These are phyloP conservation scores for Colletotrichum camelliae DNA, from an alignment of 2,329 filamentous ascomycete species.

Conservation along the genomic window DNA sequence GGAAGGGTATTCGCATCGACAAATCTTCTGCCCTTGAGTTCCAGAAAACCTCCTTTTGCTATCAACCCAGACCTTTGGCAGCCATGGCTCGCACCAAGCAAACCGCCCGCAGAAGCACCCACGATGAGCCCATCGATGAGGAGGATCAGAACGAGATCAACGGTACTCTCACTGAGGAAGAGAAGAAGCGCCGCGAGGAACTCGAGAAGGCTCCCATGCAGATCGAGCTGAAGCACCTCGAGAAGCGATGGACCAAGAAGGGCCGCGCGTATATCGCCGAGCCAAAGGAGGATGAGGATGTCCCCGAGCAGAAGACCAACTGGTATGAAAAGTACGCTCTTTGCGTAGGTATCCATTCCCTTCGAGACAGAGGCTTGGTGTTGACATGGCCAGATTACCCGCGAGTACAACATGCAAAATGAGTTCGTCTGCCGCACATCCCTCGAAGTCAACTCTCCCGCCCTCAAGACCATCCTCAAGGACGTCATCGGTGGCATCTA, in stretches of 20 bases:
- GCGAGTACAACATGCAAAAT: slow-evolving; percentile 25
- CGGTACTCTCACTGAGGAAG: slow-evolving; percentile 22
- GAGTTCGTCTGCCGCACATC: slow-evolving; percentile 17
- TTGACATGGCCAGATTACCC: slow-evolving; percentile 1
- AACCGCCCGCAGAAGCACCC: not conserved
- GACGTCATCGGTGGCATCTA: slow-evolving; percentile 26
- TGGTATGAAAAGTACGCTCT: slow-evolving; percentile 35
- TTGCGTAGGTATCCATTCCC: slow-evolving; percentile 16
- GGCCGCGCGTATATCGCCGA: slow-evolving; percentile 31
- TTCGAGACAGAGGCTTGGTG: not conserved
- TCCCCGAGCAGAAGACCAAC: slow-evolving; percentile 31
- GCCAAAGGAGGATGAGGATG: slow-evolving; percentile 31
- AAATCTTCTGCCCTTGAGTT: too few relatives aligned
- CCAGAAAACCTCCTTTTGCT: too few relatives aligned
- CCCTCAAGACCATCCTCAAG: slow-evolving; percentile 26
- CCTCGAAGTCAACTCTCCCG: slow-evolving; percentile 27
- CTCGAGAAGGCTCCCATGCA: slow-evolving; percentile 31
- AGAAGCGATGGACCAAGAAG: slow-evolving; percentile 34
- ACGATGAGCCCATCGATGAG: slow-evolving; percentile 15
- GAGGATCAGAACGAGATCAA: slow-evolving; percentile 23
- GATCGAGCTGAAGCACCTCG: slow-evolving; percentile 35
- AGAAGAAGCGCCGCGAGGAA: slow-evolving; percentile 26
- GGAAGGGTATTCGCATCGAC: too few relatives aligned
- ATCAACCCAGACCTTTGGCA: too few relatives aligned
- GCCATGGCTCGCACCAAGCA: slow-evolving; percentile 7